phyloP scores from a whole-genome alignment of 2,329 filamentous ascomycete species.

The Fonsecaea nubica region DNA sequence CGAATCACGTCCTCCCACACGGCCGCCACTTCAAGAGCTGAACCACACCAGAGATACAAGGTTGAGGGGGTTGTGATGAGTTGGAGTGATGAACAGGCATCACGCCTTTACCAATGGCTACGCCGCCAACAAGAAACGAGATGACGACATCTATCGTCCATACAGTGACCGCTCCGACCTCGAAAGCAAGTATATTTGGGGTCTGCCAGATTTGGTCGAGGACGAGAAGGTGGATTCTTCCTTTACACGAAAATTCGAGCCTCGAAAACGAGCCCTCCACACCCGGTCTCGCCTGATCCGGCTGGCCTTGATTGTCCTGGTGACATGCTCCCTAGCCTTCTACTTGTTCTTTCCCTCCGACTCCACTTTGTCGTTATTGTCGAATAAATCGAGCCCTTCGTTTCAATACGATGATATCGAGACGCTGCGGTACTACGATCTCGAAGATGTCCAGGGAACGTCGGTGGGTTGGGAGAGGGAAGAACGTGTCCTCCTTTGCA shows the following conservation, averaged over 20 bases:
- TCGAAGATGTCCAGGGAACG: constrained; percentile 88
- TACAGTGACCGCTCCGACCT: constrained; percentile 80
- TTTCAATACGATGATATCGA: constrained; percentile 76
- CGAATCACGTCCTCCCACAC: background rate
- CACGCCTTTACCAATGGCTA: constrained; percentile 81
- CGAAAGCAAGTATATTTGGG: constrained; percentile 36
- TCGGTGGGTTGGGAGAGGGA: constrained; percentile 94
- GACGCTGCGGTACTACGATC: constrained; percentile 95
- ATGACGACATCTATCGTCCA: constrained; percentile 77
- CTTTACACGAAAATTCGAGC: constrained; percentile 35
- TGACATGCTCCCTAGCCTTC: constrained; percentile 65
- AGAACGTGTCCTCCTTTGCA: constrained; percentile 92
- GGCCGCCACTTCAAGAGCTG: constrained; percentile 15
- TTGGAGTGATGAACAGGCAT: constrained; percentile 77
- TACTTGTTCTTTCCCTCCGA: constrained; percentile 80
- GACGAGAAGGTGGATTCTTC: constrained; percentile 36
- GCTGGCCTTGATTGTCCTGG: constrained; percentile 58
- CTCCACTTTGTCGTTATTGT: constrained; percentile 51
- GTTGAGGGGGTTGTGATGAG: constrained; percentile 34
- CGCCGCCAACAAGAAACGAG: constrained; percentile 71
- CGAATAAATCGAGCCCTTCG: constrained; percentile 5
- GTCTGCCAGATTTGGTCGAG: constrained; percentile 35
- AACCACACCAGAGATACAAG: constrained; percentile 17
- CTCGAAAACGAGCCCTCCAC: constrained; percentile 32
- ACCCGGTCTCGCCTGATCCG: constrained; percentile 34